Base-by-base conservation (phyloP, 352 stramenopile genomes). In the Globisporangium solare region DNA sequence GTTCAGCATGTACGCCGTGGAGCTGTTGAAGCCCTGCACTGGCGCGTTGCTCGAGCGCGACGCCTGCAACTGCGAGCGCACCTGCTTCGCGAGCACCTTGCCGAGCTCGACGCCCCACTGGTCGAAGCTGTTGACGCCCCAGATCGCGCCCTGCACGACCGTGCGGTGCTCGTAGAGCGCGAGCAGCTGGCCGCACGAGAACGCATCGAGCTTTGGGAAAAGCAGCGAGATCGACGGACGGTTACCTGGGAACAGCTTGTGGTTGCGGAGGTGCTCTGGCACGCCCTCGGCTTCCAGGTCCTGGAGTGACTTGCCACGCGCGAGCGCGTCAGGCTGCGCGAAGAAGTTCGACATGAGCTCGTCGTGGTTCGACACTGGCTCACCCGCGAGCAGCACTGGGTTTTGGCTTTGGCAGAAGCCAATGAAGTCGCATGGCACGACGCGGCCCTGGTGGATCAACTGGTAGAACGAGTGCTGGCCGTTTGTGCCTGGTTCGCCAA, bases 261-360 rank as follows among this genome's bases (percentile, higher is more conserved):
- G 97, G 47, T 90, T 85, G 58, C 83, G 78, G 32, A 99, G 70
- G 49, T 94, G 71, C 66, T 96, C 90, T 1, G 94, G 81, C 49
- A 99, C 94, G 37, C 85, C 89, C 72, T 99, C 95, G 24, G 80
- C 80, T 53, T 88, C 82, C 20, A 99, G 70, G 69, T 99, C 96
- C 32, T 89, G 84, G 10, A 97, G 61, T 31, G 88, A 98, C 79
- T 99, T 99, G 66, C 97, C 97, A 54, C 88, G 89, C 6, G 97
- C 97, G 8, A 99, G 76, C 7, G 97, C 97, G 73, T 99, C 97
- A 0, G 97, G 96, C 71, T 99, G 97, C 37, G 96, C 97, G 69
- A 99, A 99, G 72, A 99, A 99, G 81, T 99, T 99, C 54, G 83
- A 95, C 97, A 99, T 99, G 61, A 99, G 88, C 78, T 99, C 97